Evolutionary conservation across 306 rosid species (phyloP), one percentile per base, ranked within the genome.

Genomic region (Dalbergia cochinchinensis): DNA sequence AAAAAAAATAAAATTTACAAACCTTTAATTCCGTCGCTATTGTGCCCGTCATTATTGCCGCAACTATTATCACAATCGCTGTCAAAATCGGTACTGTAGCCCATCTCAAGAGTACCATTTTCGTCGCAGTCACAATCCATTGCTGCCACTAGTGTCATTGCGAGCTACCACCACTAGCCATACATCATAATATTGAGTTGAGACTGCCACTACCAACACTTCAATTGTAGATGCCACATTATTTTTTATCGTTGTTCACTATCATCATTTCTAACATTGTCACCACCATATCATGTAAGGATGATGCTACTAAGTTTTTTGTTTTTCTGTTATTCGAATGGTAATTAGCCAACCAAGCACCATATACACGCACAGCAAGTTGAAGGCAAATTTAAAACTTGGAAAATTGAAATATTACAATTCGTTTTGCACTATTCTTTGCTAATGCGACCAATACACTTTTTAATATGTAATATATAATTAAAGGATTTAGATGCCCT

Each of bases 201-300:
- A 16, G 19, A 50, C 57, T 50, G 4, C 35, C 51, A 55, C 65
- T 7, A 16, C 54, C 39, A 39, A 1, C 53, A 37, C 54, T 39
- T 57, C 66, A 59, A 31, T 74, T 59, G 13, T 60, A 12, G 11
- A 42, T 60, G 44, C 16, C 42, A 42, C 57, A 58, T 31, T 18
- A 50, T 13, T 51, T 51, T 0, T 1, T 73, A 18, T 65, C n/a
- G 42, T 42, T 14, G 19, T 74, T 35, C 53, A 35, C 18, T 12
- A 18, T 11, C 51, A 72, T 55, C 48, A 72, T 55, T 72, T 72
- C 65, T 72, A 37, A 35, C 53, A 35, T 72, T 18, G 3, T 12
- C 3, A 8, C 6, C n/a, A n/a, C 11, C 12, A 16, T 7, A 55
- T 33, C 18, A n/a, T 48, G 26, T 5, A 70, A 53, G 11, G 4